These are phyloP conservation scores for Penicillium sp. DNA, from an alignment of 2,329 filamentous ascomycete species.

Conservation along the genomic window DNA sequence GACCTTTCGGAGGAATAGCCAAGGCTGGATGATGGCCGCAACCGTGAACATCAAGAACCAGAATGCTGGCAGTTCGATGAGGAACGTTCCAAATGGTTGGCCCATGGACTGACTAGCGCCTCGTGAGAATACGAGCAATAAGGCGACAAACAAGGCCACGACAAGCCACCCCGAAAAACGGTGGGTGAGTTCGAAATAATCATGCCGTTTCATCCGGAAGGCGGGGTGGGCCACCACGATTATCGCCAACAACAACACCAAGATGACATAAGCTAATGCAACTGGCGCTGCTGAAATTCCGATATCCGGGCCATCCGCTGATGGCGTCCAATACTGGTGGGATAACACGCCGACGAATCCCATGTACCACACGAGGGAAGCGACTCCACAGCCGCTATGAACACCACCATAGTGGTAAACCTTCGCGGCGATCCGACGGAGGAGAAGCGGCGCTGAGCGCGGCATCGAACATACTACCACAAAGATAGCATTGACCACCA, in stretches of 20 bases:
- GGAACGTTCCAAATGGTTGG: slow-evolving; percentile 37
- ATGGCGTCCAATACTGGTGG: slow-evolving; percentile 32
- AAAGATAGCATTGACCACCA: slow-evolving; percentile 55
- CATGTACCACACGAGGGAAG: slow-evolving; percentile 50
- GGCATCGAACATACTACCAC: slow-evolving; percentile 47
- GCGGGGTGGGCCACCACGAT: slow-evolving; percentile 63
- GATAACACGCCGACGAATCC: slow-evolving; percentile 40
- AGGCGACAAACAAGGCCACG: slow-evolving; percentile 64
- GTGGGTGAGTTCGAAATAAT: slow-evolving; percentile 69
- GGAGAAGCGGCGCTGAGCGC: slow-evolving; percentile 45
- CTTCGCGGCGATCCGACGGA: slow-evolving; percentile 50
- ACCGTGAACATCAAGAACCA: slow-evolving; percentile 70
- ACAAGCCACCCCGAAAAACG: slow-evolving; percentile 72
- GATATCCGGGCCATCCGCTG: slow-evolving; percentile 13
- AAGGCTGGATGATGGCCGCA: slow-evolving; percentile 67
- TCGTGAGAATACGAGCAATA: slow-evolving; percentile 58
- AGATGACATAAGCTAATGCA: slow-evolving; percentile 59
- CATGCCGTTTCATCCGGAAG: slow-evolving; percentile 63
- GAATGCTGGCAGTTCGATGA: slow-evolving; percentile 56
- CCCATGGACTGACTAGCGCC: slow-evolving; percentile 39
- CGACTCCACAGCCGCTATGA: slow-evolving; percentile 53
- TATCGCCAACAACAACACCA: slow-evolving; percentile 59
- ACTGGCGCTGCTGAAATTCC: slow-evolving; percentile 43
- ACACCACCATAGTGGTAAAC: slow-evolving; percentile 57
- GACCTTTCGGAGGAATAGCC: slow-evolving; percentile 69